Evolutionary conservation across 179 eudicot genomes (phyloP), one percentile per base, ranked within the genome.

Genomic region (Beta lomatogona): DNA sequence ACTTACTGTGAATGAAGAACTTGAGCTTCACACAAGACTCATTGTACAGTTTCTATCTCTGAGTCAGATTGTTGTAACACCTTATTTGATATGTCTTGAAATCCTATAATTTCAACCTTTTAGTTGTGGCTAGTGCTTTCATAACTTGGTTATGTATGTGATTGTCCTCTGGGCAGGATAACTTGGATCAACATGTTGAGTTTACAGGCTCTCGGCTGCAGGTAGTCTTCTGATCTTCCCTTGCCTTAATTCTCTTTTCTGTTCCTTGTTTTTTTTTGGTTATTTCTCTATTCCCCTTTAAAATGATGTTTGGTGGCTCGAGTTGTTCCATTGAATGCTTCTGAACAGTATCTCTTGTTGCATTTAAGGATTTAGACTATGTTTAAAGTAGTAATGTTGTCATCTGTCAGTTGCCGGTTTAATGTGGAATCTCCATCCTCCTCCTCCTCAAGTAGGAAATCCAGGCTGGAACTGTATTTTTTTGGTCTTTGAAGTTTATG

Each of bases 1-100:
- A 58, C 87, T 95, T 85, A 89, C 99, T 41, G 92, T 95, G 77
- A 94, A 95, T 82, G 99, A 95, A 86, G 99, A 95, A 72, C 99
- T 95, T 84, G 86, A 85, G 78, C 86, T 95, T 50, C 99, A 95
- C 78, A 88, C 96, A n/a, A 89, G 97, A 86, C 88, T 95, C 84
- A 92, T 95, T 85, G 99, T 95, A 91, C 57, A 97, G 80, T 80
- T 28, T 78, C 54, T 22, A 46, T 48, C 36, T 78, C 78, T 68
- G 15, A 6, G 52, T 82, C 76, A 22, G n/a, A 52, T 41, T 81
- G 73, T 77, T 71, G 55, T 36, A 50, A 45, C 53, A 8, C 28
- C 67, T 55, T 31, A 71, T 64, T 81, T 55, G 41, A 25, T 77
- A 21, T 58, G 41, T 58, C 45, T 12, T 74, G 75, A 14, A 73